Conservation (phyloP, 2,329 filamentous ascomycete species). For the Fusarium sp. region DNA sequence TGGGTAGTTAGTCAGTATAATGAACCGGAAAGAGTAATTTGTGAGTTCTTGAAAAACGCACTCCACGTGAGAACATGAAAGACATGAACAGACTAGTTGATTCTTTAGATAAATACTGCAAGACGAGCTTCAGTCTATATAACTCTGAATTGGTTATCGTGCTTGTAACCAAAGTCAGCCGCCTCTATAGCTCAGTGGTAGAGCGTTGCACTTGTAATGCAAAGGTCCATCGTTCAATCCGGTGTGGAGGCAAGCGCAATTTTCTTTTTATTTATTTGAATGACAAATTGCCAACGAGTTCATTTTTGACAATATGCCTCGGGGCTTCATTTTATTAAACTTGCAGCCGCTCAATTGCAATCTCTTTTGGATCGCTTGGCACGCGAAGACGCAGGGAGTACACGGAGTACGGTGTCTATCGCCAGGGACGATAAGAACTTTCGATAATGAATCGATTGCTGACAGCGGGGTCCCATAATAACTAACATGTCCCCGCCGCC, state of each 20-base stretch:
- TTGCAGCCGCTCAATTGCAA: rapidly evolving
- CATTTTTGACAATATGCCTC: rapidly evolving
- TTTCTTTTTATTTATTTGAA: neutral
- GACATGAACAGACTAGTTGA: rapidly evolving
- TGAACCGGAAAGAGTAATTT: rapidly evolving
- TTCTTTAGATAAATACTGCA: neutral
- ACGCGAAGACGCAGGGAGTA: neutral
- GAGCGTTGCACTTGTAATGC: conserved; percentile 33
- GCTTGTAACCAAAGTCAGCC: neutral
- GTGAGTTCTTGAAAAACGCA: neutral
- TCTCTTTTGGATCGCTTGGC: neutral
- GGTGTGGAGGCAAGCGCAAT: conserved; percentile 15
- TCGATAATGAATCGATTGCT: neutral
- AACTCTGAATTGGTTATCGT: rapidly evolving
- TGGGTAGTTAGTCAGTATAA: too few species aligned
- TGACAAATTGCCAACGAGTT: rapidly evolving
- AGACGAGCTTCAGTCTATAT: rapidly evolving
- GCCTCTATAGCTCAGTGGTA: conserved; percentile 32
- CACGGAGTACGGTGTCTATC: too few species aligned
- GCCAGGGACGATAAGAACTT: neutral
- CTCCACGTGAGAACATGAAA: neutral
- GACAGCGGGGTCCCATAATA: neutral
- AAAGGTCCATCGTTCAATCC: conserved; percentile 34
- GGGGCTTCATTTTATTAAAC: rapidly evolving
- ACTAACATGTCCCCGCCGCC: neutral